Evolutionary conservation across 108 stramenopile species (phyloP).

Genomic region (Parietichytrium sp.): DNA sequence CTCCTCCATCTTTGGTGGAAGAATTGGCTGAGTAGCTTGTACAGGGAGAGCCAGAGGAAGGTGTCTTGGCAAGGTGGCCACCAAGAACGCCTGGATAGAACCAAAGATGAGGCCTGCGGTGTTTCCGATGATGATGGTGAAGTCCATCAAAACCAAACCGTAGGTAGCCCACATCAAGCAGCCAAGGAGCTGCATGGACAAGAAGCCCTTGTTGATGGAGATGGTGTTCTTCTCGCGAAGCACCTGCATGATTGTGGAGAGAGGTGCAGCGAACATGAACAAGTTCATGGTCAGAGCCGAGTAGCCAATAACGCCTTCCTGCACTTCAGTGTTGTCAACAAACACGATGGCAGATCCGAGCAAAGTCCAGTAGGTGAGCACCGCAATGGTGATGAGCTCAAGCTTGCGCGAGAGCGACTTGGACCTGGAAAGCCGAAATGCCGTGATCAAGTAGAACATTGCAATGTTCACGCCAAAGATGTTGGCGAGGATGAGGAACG

Average conservation of each 20-base stretch:
- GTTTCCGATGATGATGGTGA: not conserved
- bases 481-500: not conserved
- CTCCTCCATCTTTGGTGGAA: too few relatives aligned
- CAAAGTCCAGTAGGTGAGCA: not conserved
- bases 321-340: not conserved
- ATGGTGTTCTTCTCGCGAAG: conserved; percentile 34
- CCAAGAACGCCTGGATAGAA: not conserved
- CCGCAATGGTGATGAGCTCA: not conserved
- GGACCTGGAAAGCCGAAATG: not conserved
- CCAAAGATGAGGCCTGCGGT: not conserved
- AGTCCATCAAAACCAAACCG: not conserved
- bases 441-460: not conserved
- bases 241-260: conserved; percentile 10
- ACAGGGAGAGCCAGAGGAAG: too few relatives aligned
- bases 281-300: conserved; percentile 19
- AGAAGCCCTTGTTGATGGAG: conserved; percentile 39
- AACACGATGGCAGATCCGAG: not conserved
- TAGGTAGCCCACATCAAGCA: conserved; percentile 23
- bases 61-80: conserved; percentile 8
- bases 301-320: not conserved
- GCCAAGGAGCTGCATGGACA: not conserved
- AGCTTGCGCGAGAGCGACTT: not conserved
- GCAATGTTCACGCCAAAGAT: conserved; percentile 2
- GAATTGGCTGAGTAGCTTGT: too few relatives aligned
- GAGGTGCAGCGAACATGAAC: conserved; percentile 17